A percentile compares a stretch with the other conserved stretches of the same genome.
Conservation (phyloP, 371 early-diverging fungal species). For the Phascolomyces articulosus region DNA sequence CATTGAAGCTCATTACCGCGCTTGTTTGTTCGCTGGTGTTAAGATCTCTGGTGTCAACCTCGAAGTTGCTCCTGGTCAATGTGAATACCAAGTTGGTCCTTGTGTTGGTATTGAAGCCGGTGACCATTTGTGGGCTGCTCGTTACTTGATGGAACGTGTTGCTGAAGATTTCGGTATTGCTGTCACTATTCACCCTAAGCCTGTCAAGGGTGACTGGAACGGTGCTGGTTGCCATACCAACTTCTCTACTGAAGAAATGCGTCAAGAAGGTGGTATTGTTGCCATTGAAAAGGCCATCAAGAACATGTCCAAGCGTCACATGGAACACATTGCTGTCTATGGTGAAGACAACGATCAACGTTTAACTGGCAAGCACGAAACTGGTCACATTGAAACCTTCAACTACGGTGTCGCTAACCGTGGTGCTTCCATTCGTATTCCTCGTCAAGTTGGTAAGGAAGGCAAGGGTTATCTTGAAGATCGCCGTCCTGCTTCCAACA, state of each 20-base stretch:
- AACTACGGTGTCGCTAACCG: slow-evolving; percentile 56
- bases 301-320: slow-evolving; percentile 44
- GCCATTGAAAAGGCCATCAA: slow-evolving; percentile 56
- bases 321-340: slow-evolving; percentile 58
- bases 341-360: slow-evolving; percentile 60
- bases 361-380: slow-evolving; percentile 56
- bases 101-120: slow-evolving; percentile 54
- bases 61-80: slow-evolving; percentile 25
- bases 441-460: slow-evolving; percentile 50
- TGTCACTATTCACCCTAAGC: slow-evolving; percentile 58
- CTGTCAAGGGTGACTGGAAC: slow-evolving; percentile 61
- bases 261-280: slow-evolving; percentile 49
- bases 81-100: slow-evolving; percentile 59
- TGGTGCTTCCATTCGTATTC: slow-evolving; percentile 60
- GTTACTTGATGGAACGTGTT: slow-evolving; percentile 55
- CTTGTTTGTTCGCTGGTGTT: slow-evolving; percentile 59
- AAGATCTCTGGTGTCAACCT: slow-evolving; percentile 38
- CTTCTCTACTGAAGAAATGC: slow-evolving; percentile 53
- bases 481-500: slow-evolving; percentile 41
- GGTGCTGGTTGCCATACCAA: slow-evolving; percentile 27
- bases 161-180: slow-evolving; percentile 59
- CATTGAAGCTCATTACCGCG: slow-evolving; percentile 63
- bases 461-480: slow-evolving; percentile 60
- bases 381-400: slow-evolving; percentile 55
- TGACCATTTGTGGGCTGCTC: slow-evolving; percentile 53